Percentiles rank a stretch among this genome's conserved stretches.
phyloP scores from a whole-genome alignment of 2,329 filamentous ascomycete species.

The Claviceps africana region DNA sequence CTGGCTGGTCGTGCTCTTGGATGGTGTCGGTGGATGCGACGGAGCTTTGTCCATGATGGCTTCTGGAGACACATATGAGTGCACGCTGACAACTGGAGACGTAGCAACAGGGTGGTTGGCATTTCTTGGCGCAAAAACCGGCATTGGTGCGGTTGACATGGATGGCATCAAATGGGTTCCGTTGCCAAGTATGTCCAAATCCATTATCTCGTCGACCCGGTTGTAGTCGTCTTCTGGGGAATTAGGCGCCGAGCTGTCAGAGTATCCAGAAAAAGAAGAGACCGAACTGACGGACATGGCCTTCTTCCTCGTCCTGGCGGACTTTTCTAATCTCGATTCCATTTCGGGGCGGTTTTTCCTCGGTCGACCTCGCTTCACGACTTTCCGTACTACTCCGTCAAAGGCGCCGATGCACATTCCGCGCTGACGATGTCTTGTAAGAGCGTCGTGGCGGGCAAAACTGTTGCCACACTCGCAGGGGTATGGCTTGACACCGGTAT shows the following conservation, averaged over 20 bases:
- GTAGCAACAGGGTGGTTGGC: conserved; percentile 19
- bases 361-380: conserved; percentile 48
- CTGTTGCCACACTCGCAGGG: conserved; percentile 88
- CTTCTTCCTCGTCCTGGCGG: conserved; percentile 42
- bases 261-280: conserved; percentile 42
- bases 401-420: conserved; percentile 96
- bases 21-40: conserved; percentile 30
- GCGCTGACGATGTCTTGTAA: conserved; percentile 85
- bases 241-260: conserved; percentile 39
- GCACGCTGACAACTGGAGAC: conserved; percentile 23
- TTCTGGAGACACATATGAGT: conserved; percentile 34
- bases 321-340: conserved; percentile 42
- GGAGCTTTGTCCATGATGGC: conserved; percentile 25
- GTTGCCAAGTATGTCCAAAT: conserved; percentile 21
- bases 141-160: conserved; percentile 33
- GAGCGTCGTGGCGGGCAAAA: conserved; percentile 87
- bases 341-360: conserved; percentile 46
- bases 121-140: conserved; percentile 17
- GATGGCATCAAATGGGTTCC: conserved; percentile 17
- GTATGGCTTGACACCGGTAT: conserved; percentile 90
- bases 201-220: conserved; percentile 35
- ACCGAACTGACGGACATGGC: conserved; percentile 32
- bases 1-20: conserved; percentile 36
- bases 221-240: conserved; percentile 37
- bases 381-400: conserved; percentile 54